A percentile compares a stretch with the other conserved stretches of the same genome.
Conservation (phyloP, 164 flowering plant genomes). For the Chimonanthus salicifolius region DNA sequence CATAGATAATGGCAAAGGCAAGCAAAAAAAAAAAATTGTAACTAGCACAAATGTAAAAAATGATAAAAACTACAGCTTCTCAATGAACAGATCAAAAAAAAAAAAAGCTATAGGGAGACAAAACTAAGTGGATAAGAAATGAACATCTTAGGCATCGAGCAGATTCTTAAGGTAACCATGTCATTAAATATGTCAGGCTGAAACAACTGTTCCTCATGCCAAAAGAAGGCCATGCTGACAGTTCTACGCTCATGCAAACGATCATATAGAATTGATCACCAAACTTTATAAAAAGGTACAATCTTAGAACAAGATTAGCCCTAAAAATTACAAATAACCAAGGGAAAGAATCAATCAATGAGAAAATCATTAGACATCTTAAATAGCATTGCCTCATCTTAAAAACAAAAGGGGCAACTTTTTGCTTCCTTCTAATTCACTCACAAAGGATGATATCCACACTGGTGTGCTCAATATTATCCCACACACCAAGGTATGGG, state of each 20-base stretch:
- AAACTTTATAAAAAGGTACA: too few relatives aligned
- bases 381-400: too few relatives aligned
- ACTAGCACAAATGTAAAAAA: background rate
- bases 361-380: too few relatives aligned
- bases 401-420: too few relatives aligned
- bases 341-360: background rate
- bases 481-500: too few relatives aligned
- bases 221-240: background rate
- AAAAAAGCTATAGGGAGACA: background rate
- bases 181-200: background rate
- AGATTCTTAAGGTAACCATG: background rate
- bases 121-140: background rate
- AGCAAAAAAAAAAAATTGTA: background rate
- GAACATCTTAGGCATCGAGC: background rate
- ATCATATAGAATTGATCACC: too few relatives aligned
- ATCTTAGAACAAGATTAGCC: background rate
- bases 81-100: background rate
- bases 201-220: too few relatives aligned
- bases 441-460: too few relatives aligned
- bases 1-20: background rate
- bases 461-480: too few relatives aligned
- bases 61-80: background rate
- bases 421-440: too few relatives aligned
- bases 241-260: too few relatives aligned
- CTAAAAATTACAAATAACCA: background rate